Conservation (phyloP, 768 basidiomycete genomes). For the Mycena polygramma region DNA sequence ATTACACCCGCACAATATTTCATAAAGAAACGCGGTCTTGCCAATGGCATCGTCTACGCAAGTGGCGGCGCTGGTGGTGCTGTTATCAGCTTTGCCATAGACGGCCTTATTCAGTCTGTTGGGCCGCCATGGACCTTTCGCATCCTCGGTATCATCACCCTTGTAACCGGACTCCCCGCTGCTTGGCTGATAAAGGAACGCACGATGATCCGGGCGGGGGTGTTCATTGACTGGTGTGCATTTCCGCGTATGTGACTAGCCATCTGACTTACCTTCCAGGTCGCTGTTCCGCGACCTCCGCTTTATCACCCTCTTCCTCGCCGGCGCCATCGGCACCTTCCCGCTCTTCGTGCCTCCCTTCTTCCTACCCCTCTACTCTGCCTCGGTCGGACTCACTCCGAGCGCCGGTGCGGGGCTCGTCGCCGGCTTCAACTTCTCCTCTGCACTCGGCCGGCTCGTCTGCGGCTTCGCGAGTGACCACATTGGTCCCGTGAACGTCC, state of each 20-base stretch:
- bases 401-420: constrained; percentile 45
- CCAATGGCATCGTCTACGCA: constrained; percentile 49
- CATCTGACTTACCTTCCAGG: constrained; percentile 29
- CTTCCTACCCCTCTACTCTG: constrained; percentile 52
- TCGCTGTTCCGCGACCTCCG: constrained; percentile 46
- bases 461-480: constrained; percentile 46
- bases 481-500: constrained; percentile 46
- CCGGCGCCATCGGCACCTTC: constrained; percentile 50
- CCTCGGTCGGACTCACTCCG: constrained; percentile 42
- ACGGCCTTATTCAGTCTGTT: constrained; percentile 43
- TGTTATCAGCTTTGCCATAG: constrained; percentile 44
- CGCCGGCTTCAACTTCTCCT: constrained; percentile 51
- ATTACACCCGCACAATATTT: constrained; percentile 48
- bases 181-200: constrained; percentile 40
- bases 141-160: constrained; percentile 46
- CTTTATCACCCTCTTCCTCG: constrained; percentile 44
- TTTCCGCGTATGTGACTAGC: not conserved
- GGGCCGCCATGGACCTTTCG: constrained; percentile 49
- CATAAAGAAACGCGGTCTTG: constrained; percentile 44
- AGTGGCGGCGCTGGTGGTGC: constrained; percentile 45
- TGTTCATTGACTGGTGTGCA: constrained; percentile 27
- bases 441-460: constrained; percentile 48
- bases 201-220: constrained; percentile 42
- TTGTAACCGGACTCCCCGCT: constrained; percentile 43
- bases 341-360: constrained; percentile 52